Evolutionary conservation across 2,329 filamentous ascomycete species (phyloP), one percentile per base, ranked within the genome.

Genomic region (Diaporthe sp.): DNA sequence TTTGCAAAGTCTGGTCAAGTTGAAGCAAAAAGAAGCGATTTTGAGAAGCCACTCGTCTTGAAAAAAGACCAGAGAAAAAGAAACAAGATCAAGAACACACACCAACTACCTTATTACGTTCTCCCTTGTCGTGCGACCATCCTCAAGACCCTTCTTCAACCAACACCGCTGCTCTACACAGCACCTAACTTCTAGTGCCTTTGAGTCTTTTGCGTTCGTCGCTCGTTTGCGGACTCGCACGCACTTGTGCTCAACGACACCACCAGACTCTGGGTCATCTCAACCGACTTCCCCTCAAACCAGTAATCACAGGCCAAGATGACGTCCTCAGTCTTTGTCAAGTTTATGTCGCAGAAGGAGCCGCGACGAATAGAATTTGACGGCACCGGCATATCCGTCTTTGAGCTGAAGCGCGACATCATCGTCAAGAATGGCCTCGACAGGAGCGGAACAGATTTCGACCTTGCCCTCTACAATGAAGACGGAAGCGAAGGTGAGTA

Each of bases 271-370:
- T 31, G 55, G 49, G 46, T 44, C 44, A 44, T 42, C 37, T 68
- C 59, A 55, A 49, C 31, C 53, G 31, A 58, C 65, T 19, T 8
- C 42, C 68, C 25, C 69, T 31, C 65, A 69, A 67, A 58, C 28
- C 42, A 74, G 69, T 77, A 73, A 77, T 55, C 37, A 73, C 70
- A 71, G 70, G 77, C 83, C 87, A 92, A 82, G 82, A 98, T 98
- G 96, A 92, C 95, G 83, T 98, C 97, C 74, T 98, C 96, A 79
- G 97, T 99, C 83, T 98, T 98, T 87, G 99, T 98, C 94, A 98
- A 98, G 88, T 99, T 99, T 93, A 98, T 98, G 88, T 98, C 96
- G 80, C 95, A 97, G 84, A 98, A 95, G 88, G 97, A 98, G 83
- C 95, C 95, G 76, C 95, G 95, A 75, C 92, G 96, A 82, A 95